phyloP scores from a whole-genome alignment of 768 basidiomycete genomes.

The Termitomyces sp. region DNA sequence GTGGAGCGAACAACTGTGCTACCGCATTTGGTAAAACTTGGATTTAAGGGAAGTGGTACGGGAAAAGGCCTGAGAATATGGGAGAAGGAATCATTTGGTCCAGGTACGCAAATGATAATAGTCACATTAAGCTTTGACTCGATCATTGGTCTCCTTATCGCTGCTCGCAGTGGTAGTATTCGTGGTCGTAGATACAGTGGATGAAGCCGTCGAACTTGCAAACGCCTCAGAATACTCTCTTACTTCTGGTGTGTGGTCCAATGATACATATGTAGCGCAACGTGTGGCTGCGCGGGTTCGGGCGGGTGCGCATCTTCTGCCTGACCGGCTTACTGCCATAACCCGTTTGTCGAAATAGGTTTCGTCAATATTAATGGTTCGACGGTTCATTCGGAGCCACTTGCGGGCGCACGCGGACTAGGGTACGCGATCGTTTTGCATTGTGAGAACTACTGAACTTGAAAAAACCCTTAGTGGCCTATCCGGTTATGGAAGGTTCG shows the following conservation, averaged over 20 bases:
- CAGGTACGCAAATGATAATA: constrained; percentile 26
- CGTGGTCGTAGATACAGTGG: constrained; percentile 37
- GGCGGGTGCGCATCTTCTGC: constrained; percentile 28
- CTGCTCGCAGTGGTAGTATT: constrained; percentile 34
- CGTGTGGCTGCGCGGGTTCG: constrained; percentile 42
- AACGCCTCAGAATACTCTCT: constrained; percentile 51
- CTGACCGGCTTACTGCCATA: neutral
- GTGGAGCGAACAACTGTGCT: constrained; percentile 36
- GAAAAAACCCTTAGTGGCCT: constrained; percentile 23
- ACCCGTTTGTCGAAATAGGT: constrained; percentile 26
- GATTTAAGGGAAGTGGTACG: constrained; percentile 31
- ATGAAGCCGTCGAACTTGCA: constrained; percentile 51
- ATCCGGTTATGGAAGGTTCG: constrained; percentile 49
- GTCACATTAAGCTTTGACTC: neutral
- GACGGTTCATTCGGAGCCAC: constrained; percentile 39
- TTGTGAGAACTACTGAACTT: neutral
- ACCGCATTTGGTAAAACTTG: constrained; percentile 39
- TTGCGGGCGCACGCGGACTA: constrained; percentile 33
- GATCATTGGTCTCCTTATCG: neutral
- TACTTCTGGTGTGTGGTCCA: constrained; percentile 46
- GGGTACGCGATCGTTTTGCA: constrained; percentile 29
- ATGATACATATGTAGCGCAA: constrained; percentile 35
- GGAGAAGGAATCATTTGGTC: constrained; percentile 60
- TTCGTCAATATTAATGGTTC: constrained; percentile 50
- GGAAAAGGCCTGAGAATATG: constrained; percentile 39